Evolutionary conservation across 345 rosid genomes (phyloP).

Genomic region (Nephelium lappaceum): DNA sequence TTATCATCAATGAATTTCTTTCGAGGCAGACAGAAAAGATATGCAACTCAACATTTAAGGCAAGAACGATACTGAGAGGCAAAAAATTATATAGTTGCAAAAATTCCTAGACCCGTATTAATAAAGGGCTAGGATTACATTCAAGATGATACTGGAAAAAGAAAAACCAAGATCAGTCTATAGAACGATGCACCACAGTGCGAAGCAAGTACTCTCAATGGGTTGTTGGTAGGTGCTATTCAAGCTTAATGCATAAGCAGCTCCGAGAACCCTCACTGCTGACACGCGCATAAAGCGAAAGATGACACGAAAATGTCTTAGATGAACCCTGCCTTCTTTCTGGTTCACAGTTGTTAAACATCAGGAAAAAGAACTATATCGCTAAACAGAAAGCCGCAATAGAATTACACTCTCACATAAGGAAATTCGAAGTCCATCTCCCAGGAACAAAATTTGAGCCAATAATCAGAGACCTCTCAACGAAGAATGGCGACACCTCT

Average conservation of each 20-base stretch:
- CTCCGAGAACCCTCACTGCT: conserved; percentile 9
- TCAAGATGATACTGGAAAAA: neutral
- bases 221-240: neutral
- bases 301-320: neutral
- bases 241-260: neutral
- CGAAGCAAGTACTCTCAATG: neutral
- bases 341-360: conserved; percentile 33
- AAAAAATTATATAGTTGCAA: neutral
- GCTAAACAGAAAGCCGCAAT: conserved; percentile 38
- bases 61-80: neutral
- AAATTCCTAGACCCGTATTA: conserved; percentile 30
- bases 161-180: neutral
- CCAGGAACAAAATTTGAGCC: conserved; percentile 30
- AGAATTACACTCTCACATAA: conserved; percentile 36
- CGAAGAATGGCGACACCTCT: conserved; percentile 48
- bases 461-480: conserved; percentile 43
- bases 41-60: neutral
- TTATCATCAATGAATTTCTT: neutral
- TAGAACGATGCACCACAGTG: conserved; percentile 8
- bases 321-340: conserved; percentile 30
- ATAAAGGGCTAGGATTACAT: conserved; percentile 38
- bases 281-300: neutral
- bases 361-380: conserved; percentile 15
- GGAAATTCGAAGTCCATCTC: conserved; percentile 23
- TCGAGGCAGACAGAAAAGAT: neutral